Evolutionary conservation across 2,329 filamentous ascomycete genomes (phyloP).

Genomic region (Colletotrichum lentis): DNA sequence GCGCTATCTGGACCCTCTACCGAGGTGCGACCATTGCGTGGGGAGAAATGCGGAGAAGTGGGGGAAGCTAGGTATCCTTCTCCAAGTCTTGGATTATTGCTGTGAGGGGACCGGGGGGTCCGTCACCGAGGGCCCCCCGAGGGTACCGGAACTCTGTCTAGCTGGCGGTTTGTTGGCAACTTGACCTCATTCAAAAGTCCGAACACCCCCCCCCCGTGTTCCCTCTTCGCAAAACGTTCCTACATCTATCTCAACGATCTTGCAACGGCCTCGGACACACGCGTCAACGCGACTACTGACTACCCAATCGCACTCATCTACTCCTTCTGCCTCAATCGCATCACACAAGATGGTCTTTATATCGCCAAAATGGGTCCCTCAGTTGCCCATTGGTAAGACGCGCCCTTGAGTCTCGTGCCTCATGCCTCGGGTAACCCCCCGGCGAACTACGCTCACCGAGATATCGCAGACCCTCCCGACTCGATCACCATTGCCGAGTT

Average conservation of each 20-base stretch:
- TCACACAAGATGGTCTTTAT: constrained; percentile 60
- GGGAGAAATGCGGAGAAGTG: constrained; percentile 37
- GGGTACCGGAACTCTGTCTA: too few relatives aligned
- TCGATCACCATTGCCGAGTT: constrained; percentile 79
- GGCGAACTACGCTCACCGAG: constrained; percentile 18
- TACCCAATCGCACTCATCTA: too few relatives aligned
- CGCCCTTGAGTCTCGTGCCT: neutral
- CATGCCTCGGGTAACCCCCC: constrained; percentile 1
- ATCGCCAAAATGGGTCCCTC: constrained; percentile 68
- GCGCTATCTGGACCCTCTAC: constrained; percentile 24
- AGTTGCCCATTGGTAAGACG: constrained; percentile 62
- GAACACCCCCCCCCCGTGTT: constrained; percentile 1
- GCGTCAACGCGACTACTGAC: neutral
- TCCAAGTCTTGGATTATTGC: constrained; percentile 29
- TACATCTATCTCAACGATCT: constrained; percentile 4
- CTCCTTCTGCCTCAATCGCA: neutral
- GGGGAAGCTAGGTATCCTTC: constrained; percentile 29
- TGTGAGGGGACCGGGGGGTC: constrained; percentile 15
- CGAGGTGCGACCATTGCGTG: constrained; percentile 31
- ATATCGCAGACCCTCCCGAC: constrained; percentile 68
- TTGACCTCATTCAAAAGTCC: constrained; percentile 31
- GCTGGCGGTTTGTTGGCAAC: too few relatives aligned
- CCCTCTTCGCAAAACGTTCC: neutral
- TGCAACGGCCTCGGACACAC: neutral
- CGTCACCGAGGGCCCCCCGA: constrained; percentile 23